Percentiles rank a stretch among this genome's conserved stretches.
Conservation (phyloP, 495 filamentous ascomycete genomes). For the Aspergillus bertholletiae region DNA sequence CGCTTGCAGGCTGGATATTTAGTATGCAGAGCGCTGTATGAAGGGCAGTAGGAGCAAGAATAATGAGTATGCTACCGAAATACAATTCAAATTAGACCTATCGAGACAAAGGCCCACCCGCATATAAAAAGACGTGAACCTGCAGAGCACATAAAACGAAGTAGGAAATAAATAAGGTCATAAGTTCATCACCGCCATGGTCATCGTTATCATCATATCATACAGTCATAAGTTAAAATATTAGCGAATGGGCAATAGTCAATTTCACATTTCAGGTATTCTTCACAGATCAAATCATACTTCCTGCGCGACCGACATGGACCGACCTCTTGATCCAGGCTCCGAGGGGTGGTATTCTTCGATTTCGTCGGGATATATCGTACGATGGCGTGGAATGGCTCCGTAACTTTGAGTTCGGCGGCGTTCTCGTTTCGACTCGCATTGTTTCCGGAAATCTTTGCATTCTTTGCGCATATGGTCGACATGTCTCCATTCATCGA, state of each 20-base stretch:
- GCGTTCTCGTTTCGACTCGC: constrained; percentile 11
- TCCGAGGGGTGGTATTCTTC: constrained; percentile 16
- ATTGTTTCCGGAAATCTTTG: constrained; percentile 49
- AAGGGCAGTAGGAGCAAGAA: too few relatives aligned
- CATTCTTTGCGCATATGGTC: constrained; percentile 56
- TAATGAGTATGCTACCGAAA: too few relatives aligned
- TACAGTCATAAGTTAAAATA: too few relatives aligned
- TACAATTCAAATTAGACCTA: too few relatives aligned
- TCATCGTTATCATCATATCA: neutral
- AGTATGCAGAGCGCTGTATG: too few relatives aligned
- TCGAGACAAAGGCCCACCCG: too few relatives aligned
- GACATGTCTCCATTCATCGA: constrained; percentile 70
- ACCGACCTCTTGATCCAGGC: neutral
- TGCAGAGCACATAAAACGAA: neutral
- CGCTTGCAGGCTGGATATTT: too few relatives aligned
- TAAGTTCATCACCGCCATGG: too few relatives aligned
- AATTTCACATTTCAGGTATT: too few relatives aligned
- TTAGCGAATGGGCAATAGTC: too few relatives aligned
- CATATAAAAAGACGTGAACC: too few relatives aligned
- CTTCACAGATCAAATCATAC: neutral
- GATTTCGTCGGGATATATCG: constrained; percentile 20
- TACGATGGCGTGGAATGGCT: neutral
- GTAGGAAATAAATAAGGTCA: neutral
- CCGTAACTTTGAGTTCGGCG: constrained; percentile 11
- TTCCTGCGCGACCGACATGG: neutral